A percentile compares a stretch with the other conserved stretches of the same genome.
Conservation (phyloP, 78 protist species). For the Planoprotostelium fungivorum region DNA sequence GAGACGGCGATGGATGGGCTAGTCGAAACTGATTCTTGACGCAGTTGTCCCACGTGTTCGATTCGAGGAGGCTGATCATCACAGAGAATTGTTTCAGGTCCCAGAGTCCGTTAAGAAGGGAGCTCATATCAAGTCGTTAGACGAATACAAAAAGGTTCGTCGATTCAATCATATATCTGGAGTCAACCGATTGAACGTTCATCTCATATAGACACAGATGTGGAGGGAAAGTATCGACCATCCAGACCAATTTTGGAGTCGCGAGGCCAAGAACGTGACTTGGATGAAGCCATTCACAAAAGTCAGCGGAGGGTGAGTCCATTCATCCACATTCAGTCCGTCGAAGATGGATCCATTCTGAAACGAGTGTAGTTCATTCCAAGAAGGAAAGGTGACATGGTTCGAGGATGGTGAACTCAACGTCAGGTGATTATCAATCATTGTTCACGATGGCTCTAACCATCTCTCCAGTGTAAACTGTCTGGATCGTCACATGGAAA, state of each 20-base stretch:
- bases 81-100: background rate
- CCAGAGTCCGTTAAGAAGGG: background rate
- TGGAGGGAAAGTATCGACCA: slow-evolving; percentile 24
- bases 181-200: background rate
- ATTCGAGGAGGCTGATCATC: background rate
- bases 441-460: background rate
- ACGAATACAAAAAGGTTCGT: background rate
- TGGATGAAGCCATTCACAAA: slow-evolving; percentile 61
- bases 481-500: slow-evolving; percentile 75
- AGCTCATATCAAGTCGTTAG: background rate
- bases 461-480: slow-evolving; percentile 41
- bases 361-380: slow-evolving; percentile 45
- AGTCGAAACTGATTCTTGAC: no score
- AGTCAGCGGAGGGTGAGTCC: slow-evolving; percentile 33
- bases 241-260: slow-evolving; percentile 55
- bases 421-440: slow-evolving; percentile 27
- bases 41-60: no score
- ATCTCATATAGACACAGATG: background rate
- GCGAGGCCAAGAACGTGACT: slow-evolving; percentile 24
- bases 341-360: background rate
- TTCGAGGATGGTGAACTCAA: slow-evolving; percentile 81
- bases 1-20: no score
- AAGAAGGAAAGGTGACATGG: slow-evolving; percentile 73
- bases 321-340: background rate
- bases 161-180: no score